These are phyloP conservation scores for Phytopythium montanum DNA, from an alignment of 352 stramenopile species.

Conservation along the genomic window DNA sequence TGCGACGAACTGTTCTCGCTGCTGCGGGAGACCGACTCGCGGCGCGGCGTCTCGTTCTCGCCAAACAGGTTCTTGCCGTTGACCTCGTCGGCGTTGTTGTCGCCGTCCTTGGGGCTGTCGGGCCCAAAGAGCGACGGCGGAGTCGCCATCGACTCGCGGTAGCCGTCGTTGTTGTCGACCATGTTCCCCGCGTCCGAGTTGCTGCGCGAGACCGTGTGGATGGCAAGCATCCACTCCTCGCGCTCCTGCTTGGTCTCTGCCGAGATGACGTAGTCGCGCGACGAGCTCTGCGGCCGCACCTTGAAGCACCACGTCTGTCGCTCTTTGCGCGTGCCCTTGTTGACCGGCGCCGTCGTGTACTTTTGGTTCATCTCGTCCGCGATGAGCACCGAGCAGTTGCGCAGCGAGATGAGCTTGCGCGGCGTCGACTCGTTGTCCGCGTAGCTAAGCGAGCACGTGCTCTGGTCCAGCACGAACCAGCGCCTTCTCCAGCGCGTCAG, in stretches of 20 bases:
- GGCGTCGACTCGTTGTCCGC: slow-evolving; percentile 60
- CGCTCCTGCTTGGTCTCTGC: slow-evolving; percentile 86
- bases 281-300: slow-evolving; percentile 67
- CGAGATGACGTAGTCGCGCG: slow-evolving; percentile 79
- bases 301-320: slow-evolving; percentile 87
- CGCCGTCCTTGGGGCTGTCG: slow-evolving; percentile 19
- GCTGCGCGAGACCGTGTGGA: slow-evolving; percentile 48
- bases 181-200: slow-evolving; percentile 14
- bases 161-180: slow-evolving; percentile 19
- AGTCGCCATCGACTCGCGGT: slow-evolving; percentile 13
- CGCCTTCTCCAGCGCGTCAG: slow-evolving; percentile 72
- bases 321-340: slow-evolving; percentile 77
- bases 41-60: slow-evolving; percentile 28
- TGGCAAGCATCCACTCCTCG: slow-evolving; percentile 88
- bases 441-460: slow-evolving; percentile 76
- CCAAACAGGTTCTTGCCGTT: slow-evolving; percentile 42
- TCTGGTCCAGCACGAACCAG: slow-evolving; percentile 82
- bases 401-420: slow-evolving; percentile 71
- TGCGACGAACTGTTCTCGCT: slow-evolving; percentile 53
- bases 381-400: slow-evolving; percentile 61
- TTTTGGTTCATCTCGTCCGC: slow-evolving; percentile 86
- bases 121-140: slow-evolving; percentile 10
- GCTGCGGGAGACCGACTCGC: slow-evolving; percentile 52
- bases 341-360: slow-evolving; percentile 83
- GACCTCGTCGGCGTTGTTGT: slow-evolving; percentile 53